phyloP scores from a whole-genome alignment of 1,139 yeast species.

The Saccharomyces hybrid region DNA sequence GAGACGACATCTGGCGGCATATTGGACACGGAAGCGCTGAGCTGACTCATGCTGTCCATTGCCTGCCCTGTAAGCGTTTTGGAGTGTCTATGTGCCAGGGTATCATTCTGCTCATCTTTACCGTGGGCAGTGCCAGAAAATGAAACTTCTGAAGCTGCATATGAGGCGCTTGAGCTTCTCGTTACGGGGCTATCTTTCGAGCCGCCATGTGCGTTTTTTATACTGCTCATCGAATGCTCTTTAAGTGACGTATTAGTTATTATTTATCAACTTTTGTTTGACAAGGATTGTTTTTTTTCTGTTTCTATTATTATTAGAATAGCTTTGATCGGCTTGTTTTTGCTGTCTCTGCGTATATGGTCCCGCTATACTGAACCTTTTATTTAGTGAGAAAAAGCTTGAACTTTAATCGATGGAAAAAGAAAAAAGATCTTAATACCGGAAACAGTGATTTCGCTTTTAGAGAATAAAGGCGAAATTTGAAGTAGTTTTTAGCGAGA shows the following conservation, averaged over 20 bases:
- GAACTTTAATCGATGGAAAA: not conserved
- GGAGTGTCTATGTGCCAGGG: slow-evolving; percentile 13
- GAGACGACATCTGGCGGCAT: slow-evolving; percentile 15
- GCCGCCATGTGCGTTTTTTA: not conserved
- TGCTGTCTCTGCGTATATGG: not conserved
- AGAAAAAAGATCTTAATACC: not conserved
- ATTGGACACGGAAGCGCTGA: slow-evolving; percentile 2
- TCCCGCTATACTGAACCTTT: not conserved
- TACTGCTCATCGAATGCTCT: not conserved
- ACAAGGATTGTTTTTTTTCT: not conserved
- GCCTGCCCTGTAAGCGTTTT: slow-evolving; percentile 10
- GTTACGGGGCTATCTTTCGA: not conserved
- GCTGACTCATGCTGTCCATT: not conserved
- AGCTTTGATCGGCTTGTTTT: not conserved
- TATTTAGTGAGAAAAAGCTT: not conserved
- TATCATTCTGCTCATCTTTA: slow-evolving; percentile 3
- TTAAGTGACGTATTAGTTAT: not conserved
- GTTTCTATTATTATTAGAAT: too few relatives aligned
- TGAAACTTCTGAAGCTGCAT: not conserved
- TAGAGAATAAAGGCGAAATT: too few relatives aligned
- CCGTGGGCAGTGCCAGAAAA: not conserved
- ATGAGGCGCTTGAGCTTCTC: not conserved
- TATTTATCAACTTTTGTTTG: not conserved
- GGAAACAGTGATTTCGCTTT: not conserved
- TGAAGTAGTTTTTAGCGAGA: too few relatives aligned